Base-by-base conservation (phyloP, 192 early-diverging fungal genomes). In the Coemansia javaensis region DNA sequence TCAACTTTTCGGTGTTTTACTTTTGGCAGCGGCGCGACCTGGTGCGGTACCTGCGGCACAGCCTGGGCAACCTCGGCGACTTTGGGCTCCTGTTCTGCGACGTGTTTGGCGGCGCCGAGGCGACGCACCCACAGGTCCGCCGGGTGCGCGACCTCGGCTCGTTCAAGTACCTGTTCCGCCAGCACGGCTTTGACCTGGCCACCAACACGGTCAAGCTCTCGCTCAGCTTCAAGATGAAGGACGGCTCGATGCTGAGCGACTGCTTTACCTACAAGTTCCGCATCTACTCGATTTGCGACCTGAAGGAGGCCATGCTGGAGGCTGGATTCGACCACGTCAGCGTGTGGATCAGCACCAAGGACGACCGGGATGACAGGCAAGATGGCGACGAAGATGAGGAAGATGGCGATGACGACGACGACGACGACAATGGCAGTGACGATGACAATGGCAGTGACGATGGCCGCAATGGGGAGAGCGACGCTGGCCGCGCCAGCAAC, bases 271-370 rank as follows among this genome's bases (percentile, higher is more conserved):
- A 79, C 51, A 42, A 30, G 21, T 76, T 79, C 32, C 44, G 72
- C 6, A 44, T 64, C 6, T 79, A 79, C 28, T 50, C 63, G 11
- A 34, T 76, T 3, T 47, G 52, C 10, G 77, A 79, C 47, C 37
- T 79, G n/a, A 54, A 40, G 17, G 77, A 79, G 43, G 77, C 77
- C 2, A 70, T 79, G 77, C 16, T 71, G n/a, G 77, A 79, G 31
- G 66, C 77, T 0, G 72, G 77, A 22, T 79, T 79, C 45, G 28
- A 45, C 14, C 17, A 25, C 21, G 68, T 69, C 6, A 48, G 61
- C 30, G 44, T 72, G 9, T 79, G 72, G 72, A 51, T 71, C 18
- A 47, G 34, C 23, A 23, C 28, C 1, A 53, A 41, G 39, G 22
- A 14, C 21, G 18, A 13, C 14, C 4, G 9, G 1, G 44, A 33